Evolutionary conservation across 2,329 filamentous ascomycete species (phyloP).

Genomic region (Fusarium clavum): DNA sequence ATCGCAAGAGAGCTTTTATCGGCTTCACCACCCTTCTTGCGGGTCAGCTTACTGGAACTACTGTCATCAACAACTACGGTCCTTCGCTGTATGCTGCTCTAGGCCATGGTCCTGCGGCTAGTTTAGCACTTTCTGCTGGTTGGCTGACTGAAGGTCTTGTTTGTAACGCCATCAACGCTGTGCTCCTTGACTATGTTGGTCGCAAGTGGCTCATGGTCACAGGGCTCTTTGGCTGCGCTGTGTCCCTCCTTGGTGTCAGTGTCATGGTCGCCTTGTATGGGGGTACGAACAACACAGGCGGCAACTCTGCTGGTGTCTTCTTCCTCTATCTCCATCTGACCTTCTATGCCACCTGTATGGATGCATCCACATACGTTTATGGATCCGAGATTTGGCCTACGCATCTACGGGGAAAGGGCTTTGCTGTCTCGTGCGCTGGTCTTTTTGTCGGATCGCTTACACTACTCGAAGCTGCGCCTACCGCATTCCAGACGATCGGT

Average conservation of each 20-base stretch:
- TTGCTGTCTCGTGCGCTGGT: neutral
- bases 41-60: neutral
- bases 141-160: constrained; percentile 7
- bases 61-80: neutral
- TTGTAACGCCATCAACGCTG: neutral
- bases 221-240: neutral
- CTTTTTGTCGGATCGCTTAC: neutral
- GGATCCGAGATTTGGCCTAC: constrained; percentile 9
- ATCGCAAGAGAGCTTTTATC: neutral
- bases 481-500: neutral
- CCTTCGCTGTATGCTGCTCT: neutral
- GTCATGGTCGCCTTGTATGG: neutral
- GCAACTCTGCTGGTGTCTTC: neutral
- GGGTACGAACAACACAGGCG: neutral
- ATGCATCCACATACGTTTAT: constrained; percentile 1
- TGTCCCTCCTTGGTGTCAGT: neutral
- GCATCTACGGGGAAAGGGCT: neutral
- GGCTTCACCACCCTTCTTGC: neutral
- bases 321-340: constrained; percentile 2
- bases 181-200: neutral
- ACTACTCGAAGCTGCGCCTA: neutral
- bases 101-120: neutral
- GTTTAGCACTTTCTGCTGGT: neutral
- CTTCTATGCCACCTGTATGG: neutral
- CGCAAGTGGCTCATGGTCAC: neutral